A percentile compares a stretch with the other conserved stretches of the same genome.
Conservation (phyloP, 495 filamentous ascomycete genomes). For the Podospora didyma region DNA sequence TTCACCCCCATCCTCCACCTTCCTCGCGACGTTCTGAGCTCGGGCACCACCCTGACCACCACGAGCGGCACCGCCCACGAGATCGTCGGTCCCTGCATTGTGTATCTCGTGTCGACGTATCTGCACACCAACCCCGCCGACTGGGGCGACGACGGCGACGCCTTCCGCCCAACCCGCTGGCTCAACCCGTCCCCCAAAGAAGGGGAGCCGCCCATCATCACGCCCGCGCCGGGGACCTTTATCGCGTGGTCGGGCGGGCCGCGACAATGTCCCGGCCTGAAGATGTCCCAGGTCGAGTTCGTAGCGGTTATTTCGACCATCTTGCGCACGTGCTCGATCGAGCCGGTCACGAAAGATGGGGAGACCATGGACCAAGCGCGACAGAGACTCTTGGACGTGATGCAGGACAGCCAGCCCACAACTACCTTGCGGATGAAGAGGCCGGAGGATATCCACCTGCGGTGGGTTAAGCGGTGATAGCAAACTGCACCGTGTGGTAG, state of each 20-base stretch:
- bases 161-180: slow-evolving; percentile 53
- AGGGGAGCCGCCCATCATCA: slow-evolving; percentile 17
- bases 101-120: slow-evolving; percentile 52
- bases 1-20: slow-evolving; percentile 41
- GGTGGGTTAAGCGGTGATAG: slow-evolving; percentile 11
- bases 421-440: slow-evolving; percentile 36
- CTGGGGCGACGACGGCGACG: slow-evolving; percentile 49
- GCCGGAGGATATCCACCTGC: slow-evolving; percentile 21
- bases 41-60: too few species aligned
- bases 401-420: slow-evolving; percentile 27
- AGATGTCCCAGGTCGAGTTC: slow-evolving; percentile 49
- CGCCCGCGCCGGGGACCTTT: slow-evolving; percentile 33
- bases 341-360: slow-evolving; percentile 19
- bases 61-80: neutral
- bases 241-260: slow-evolving; percentile 44
- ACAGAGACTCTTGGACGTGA: slow-evolving; percentile 16
- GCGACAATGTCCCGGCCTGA: slow-evolving; percentile 44
- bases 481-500: too few species aligned
- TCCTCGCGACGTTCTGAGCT: slow-evolving; percentile 21
- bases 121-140: slow-evolving; percentile 46
- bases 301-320: slow-evolving; percentile 39
- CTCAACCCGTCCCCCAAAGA: slow-evolving; percentile 18
- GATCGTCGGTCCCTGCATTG: slow-evolving; percentile 18
- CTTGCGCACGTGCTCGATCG: slow-evolving; percentile 29
- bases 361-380: slow-evolving; percentile 26